A percentile compares a stretch with the other conserved stretches of the same genome.
Evolutionary conservation across 2,329 filamentous ascomycete species (phyloP).

Genomic region (Calonectria pseudoturangicola): DNA sequence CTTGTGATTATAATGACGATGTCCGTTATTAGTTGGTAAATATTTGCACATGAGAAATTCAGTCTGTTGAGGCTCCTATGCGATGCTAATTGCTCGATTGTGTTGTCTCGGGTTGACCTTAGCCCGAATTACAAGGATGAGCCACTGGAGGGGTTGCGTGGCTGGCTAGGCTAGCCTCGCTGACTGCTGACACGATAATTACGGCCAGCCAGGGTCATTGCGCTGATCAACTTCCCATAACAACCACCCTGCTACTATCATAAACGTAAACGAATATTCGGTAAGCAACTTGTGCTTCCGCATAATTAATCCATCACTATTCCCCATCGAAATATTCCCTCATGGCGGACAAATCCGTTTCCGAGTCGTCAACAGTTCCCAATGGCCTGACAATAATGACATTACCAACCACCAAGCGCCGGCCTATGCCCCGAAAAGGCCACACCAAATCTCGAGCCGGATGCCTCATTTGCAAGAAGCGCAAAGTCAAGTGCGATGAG

Average conservation of each 20-base stretch:
- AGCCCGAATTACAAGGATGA: not conserved
- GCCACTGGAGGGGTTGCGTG: slow-evolving; percentile 7
- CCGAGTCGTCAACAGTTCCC: slow-evolving; percentile 16
- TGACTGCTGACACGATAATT: slow-evolving; percentile 11
- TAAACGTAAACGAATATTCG: no score
- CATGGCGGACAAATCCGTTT: slow-evolving; percentile 29
- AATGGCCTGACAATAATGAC: not conserved
- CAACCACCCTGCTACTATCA: not conserved
- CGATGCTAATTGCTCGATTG: not conserved
- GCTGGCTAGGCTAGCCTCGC: not conserved
- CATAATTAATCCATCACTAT: not conserved
- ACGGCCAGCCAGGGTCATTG: not conserved
- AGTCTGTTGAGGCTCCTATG: not conserved
- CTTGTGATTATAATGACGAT: slow-evolving; percentile 19
- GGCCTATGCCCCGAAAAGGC: slow-evolving; percentile 59
- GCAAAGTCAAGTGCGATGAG: slow-evolving; percentile 68
- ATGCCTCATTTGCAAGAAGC: slow-evolving; percentile 58
- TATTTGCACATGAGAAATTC: slow-evolving; percentile 25
- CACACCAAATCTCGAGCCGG: slow-evolving; percentile 60
- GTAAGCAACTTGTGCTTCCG: not conserved
- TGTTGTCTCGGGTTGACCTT: slow-evolving; percentile 10
- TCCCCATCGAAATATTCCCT: not conserved
- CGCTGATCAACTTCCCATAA: not conserved
- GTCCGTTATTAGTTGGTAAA: slow-evolving; percentile 8
- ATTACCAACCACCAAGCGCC: slow-evolving; percentile 46